Conservation (phyloP, 257 asterid species). For the Lantana camara region DNA sequence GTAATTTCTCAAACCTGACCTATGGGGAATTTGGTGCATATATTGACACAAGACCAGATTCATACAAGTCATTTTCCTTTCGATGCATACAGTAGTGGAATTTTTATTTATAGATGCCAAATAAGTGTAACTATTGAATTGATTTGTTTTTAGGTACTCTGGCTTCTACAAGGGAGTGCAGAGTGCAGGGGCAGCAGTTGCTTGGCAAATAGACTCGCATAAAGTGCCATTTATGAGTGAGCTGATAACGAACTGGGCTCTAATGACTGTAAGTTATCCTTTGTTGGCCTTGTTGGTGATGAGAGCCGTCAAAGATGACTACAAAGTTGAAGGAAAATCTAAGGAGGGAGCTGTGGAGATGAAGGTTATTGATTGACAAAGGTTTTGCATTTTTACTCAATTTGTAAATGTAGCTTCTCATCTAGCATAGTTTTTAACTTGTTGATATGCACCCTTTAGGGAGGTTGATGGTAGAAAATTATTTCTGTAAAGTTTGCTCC, state of each 20-base stretch:
- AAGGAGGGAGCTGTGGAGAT: slow-evolving; percentile 11
- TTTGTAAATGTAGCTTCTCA: slow-evolving; percentile 19
- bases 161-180: slow-evolving; percentile 57
- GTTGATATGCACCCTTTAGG: too few relatives aligned
- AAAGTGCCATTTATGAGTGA: slow-evolving; percentile 49
- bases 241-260: slow-evolving; percentile 54
- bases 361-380: slow-evolving; percentile 29
- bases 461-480: slow-evolving; percentile 12
- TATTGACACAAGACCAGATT: too few relatives aligned
- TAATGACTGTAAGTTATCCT: slow-evolving; percentile 60
- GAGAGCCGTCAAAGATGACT: slow-evolving; percentile 54
- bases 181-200: slow-evolving; percentile 55
- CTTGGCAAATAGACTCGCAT: slow-evolving; percentile 60
- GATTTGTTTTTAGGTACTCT: slow-evolving; percentile 28
- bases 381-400: not conserved
- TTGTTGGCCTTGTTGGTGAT: slow-evolving; percentile 49
- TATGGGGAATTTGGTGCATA: too few relatives aligned
- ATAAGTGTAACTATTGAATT: not conserved
- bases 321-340: slow-evolving; percentile 28
- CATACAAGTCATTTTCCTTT: not conserved
- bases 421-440: too few relatives aligned
- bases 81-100: too few relatives aligned
- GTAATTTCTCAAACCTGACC: too few relatives aligned
- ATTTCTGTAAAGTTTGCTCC: not conserved
- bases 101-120: too few relatives aligned